Conservation (phyloP, 768 basidiomycete genomes). For the Mycena leptocephala region DNA sequence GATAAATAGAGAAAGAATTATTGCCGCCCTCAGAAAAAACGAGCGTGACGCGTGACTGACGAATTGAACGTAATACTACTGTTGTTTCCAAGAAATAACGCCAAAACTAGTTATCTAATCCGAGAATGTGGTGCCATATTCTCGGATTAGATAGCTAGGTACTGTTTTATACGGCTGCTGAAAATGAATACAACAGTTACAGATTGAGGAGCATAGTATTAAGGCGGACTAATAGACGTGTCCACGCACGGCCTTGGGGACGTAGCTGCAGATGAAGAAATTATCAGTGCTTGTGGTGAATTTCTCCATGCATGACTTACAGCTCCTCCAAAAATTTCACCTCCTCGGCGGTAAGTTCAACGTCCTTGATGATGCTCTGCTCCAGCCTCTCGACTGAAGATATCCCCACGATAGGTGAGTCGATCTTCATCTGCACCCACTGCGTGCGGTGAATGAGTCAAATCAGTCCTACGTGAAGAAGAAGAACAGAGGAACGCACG, state of each 20-base stretch:
- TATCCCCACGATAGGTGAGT: constrained; percentile 51
- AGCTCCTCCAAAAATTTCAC: constrained; percentile 57
- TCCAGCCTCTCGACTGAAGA: constrained; percentile 38
- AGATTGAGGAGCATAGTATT: constrained; percentile 3
- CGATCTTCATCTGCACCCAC: constrained; percentile 56
- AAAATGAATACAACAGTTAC: background rate
- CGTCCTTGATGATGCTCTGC: constrained; percentile 33
- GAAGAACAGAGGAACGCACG: constrained; percentile 8
- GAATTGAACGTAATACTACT: too few relatives aligned
- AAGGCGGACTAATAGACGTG: constrained; percentile 13
- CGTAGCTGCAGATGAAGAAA: constrained; percentile 5
- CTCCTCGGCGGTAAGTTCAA: constrained; percentile 60
- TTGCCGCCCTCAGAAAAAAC: too few relatives aligned
- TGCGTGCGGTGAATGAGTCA: constrained; percentile 4
- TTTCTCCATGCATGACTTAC: constrained; percentile 37
- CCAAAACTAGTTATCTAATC: too few relatives aligned
- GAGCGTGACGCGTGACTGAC: too few relatives aligned
- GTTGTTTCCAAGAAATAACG: too few relatives aligned
- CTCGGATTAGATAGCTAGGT: background rate
- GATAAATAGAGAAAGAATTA: too few relatives aligned
- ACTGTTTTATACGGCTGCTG: background rate
- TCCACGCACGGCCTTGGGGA: constrained; percentile 26
- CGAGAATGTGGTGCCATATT: background rate
- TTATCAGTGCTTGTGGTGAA: background rate
- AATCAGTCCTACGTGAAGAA: constrained; percentile 1